Base-by-base conservation (phyloP, 768 basidiomycete genomes). In the Tricholoma furcatifolium region DNA sequence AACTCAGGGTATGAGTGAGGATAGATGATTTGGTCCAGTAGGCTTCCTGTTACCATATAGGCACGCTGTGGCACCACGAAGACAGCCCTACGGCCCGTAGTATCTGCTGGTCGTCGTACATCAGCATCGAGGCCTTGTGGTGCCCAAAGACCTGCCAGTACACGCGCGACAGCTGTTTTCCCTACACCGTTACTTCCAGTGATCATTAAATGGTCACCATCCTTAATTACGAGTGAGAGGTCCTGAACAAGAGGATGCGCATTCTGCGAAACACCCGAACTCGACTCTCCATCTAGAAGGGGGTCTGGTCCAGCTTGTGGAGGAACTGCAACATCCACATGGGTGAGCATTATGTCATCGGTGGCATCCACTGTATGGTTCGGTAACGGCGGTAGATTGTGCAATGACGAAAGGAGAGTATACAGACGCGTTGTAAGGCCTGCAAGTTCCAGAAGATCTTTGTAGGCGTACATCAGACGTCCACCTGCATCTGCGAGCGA, bases 401-500 rank as follows among this genome's bases (percentile, higher is more conserved):
- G 91, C 4, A 96, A 73, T 1, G 91, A 88, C 6, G 94, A 90
- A 20, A 97, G 72, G 11, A 98, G 82, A 15, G 85, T 85, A 73
- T 95, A 97, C 11, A 98, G 76, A 41, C 96, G 83, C 24, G 87
- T 87, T 2, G 96, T 97, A 51, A 95, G 83, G 9, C 96, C 96
- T 4, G 93, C 93, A n/a, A 98, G 82, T 66, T 96, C 93, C 20
- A 97, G 83, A 6, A 98, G 74, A 61, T 98, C 96, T 65, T 97
- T 98, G 66, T 95, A 93, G 0, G 93, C 93, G 65, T 93, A 95
- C 95, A 98, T 98, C 42, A 98, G 73, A 31, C 96, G 80, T 0
- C 94, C 93, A 14, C 96, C 96, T 0, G 95, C 96, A 61, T 98
- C 96, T 1, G 96, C 94, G n/a, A 98, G 82, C 2, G 94, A 94